Evolutionary conservation across 352 stramenopile genomes (phyloP).

Genomic region (Pseudoperonospora humuli): DNA sequence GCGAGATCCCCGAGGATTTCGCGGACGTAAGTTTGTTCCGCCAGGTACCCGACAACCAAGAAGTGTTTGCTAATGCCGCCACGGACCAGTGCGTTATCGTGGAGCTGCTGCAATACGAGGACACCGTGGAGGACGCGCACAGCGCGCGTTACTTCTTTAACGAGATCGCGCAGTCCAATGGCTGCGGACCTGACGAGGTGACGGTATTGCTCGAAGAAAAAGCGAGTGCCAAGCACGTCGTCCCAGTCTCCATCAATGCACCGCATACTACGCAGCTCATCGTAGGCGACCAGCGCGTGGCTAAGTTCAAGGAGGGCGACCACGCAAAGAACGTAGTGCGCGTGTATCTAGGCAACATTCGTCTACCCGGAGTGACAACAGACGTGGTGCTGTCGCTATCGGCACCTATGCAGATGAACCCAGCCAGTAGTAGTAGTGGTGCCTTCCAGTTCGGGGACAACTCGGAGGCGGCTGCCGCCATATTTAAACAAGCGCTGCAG

Average conservation of each 20-base stretch:
- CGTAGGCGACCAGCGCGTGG: slow-evolving; percentile 70
- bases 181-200: slow-evolving; percentile 50
- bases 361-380: slow-evolving; percentile 62
- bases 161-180: slow-evolving; percentile 75
- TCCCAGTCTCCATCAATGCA: slow-evolving; percentile 26
- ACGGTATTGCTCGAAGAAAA: slow-evolving; percentile 40
- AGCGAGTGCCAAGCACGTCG: slow-evolving; percentile 13
- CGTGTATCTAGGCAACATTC: slow-evolving; percentile 68
- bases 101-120: slow-evolving; percentile 70
- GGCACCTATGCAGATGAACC: slow-evolving; percentile 65
- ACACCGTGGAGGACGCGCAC: slow-evolving; percentile 29
- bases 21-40: slow-evolving; percentile 78
- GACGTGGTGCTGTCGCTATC: slow-evolving; percentile 80
- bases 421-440: slow-evolving; percentile 55
- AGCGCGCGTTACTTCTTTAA: slow-evolving; percentile 80
- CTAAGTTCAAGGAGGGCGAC: slow-evolving; percentile 82
- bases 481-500: slow-evolving; percentile 69
- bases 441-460: slow-evolving; percentile 61
- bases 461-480: slow-evolving; percentile 49
- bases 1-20: slow-evolving; percentile 63
- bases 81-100: slow-evolving; percentile 82
- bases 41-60: slow-evolving; percentile 83
- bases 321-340: slow-evolving; percentile 80
- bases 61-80: slow-evolving; percentile 75
- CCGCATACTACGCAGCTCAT: slow-evolving; percentile 38